A percentile compares a stretch with the other conserved stretches of the same genome.
phyloP scores from a whole-genome alignment of 2,329 filamentous ascomycete species.

The Alternaria consortialis region DNA sequence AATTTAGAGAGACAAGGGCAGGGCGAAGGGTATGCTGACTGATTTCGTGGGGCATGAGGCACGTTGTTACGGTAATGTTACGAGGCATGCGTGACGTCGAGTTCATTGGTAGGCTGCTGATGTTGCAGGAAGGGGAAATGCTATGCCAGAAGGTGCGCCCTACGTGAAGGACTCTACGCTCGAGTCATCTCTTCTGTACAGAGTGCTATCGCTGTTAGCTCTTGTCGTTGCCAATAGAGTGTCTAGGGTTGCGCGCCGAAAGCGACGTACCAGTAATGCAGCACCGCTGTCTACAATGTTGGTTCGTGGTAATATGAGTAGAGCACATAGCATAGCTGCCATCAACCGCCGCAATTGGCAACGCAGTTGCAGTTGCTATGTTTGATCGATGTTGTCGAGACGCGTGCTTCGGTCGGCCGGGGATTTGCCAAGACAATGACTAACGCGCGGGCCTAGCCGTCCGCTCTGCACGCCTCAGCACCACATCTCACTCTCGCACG shows the following conservation, averaged over 20 bases:
- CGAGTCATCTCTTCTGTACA: not conserved
- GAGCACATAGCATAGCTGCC: not conserved
- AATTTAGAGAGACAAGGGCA: too few relatives aligned
- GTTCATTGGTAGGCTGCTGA: too few relatives aligned
- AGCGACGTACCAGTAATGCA: not conserved
- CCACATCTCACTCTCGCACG: not conserved
- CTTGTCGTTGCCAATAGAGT: not conserved
- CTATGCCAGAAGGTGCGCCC: too few relatives aligned
- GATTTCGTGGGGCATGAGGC: too few relatives aligned
- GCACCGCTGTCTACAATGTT: too few relatives aligned
- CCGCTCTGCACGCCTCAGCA: not conserved
- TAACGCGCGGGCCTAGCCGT: not conserved
- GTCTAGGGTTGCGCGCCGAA: not conserved
- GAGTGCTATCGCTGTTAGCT: not conserved
- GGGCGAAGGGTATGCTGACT: too few relatives aligned
- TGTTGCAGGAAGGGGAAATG: too few relatives aligned
- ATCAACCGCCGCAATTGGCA: not conserved
- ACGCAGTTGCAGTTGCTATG: not conserved
- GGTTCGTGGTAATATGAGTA: too few relatives aligned
- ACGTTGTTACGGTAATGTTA: too few relatives aligned
- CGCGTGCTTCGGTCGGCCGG: not conserved
- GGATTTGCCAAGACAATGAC: conserved; percentile 14
- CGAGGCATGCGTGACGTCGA: too few relatives aligned
- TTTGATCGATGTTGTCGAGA: not conserved
- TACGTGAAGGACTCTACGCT: too few relatives aligned